Conservation (phyloP, 1,139 yeast species). For the Lodderomyces pseudojiufengensis region DNA sequence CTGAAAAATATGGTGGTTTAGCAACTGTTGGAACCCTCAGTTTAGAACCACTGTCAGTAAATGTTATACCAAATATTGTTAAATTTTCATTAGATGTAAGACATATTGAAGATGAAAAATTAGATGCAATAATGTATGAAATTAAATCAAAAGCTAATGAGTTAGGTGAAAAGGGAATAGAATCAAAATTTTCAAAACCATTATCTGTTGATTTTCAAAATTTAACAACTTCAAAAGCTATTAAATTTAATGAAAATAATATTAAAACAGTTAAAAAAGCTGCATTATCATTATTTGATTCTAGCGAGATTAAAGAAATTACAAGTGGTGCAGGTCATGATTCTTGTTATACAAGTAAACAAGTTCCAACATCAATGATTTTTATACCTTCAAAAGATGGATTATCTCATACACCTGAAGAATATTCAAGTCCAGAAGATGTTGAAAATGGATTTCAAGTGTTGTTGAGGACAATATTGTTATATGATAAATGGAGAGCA, state of each 20-base stretch:
- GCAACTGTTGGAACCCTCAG: slow-evolving; percentile 58
- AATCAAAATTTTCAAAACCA: slow-evolving; percentile 15
- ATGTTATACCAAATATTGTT: slow-evolving; percentile 63
- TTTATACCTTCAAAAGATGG: slow-evolving; percentile 71
- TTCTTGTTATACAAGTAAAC: slow-evolving; percentile 53
- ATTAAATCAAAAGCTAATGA: slow-evolving; percentile 31
- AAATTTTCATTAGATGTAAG: slow-evolving; percentile 57
- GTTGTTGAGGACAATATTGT: slow-evolving; percentile 54
- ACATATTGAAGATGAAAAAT: slow-evolving; percentile 46
- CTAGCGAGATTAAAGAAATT: slow-evolving; percentile 39
- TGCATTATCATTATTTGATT: slow-evolving; percentile 48
- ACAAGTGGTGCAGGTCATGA: slow-evolving; percentile 76
- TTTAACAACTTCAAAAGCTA: slow-evolving; percentile 50
- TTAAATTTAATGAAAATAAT: slow-evolving; percentile 50
- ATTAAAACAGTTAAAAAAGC: slow-evolving; percentile 49
- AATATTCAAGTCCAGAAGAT: slow-evolving; percentile 61
- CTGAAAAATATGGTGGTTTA: slow-evolving; percentile 48
- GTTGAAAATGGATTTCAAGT: slow-evolving; percentile 58
- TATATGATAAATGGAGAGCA: slow-evolving; percentile 39
- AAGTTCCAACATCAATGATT: slow-evolving; percentile 70
- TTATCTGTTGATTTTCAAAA: slow-evolving; percentile 37
- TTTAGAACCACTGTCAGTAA: slow-evolving; percentile 57
- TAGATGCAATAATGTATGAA: slow-evolving; percentile 38
- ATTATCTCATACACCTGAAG: slow-evolving; percentile 66
- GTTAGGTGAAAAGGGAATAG: slow-evolving; percentile 14